Evolutionary conservation across 176 grass and related monocot genomes (phyloP), one percentile per base, ranked within the genome.

Genomic region (Rhipidocladum racemiflorum): DNA sequence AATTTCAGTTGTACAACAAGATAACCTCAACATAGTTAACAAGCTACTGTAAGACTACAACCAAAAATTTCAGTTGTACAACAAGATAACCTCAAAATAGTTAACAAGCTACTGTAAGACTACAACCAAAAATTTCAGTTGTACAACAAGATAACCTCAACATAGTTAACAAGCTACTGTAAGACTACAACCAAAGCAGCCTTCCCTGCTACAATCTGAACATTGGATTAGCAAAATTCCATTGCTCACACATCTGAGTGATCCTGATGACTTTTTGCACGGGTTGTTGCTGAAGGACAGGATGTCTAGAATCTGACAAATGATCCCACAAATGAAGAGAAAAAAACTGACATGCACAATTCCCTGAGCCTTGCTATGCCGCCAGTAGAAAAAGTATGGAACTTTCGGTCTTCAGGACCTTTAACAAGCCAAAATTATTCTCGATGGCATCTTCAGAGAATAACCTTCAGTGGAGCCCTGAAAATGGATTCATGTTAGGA

Each of bases 391-490:
- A 56, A 56, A 56, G 28, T 24, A 61, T n/a, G 7, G 27, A 60
- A 68, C 9, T 6, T 42, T 84, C 51, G 16, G 23, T 32, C 75
- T 62, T 43, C 28, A 48, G 71, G 56, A 53, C 10, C 55, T 78
- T 70, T 60, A 29, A 4, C n/a, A 78, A 39, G 13, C 34, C 12
- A 9, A 78, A 53, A 42, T 13, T 39, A 16, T 51, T 79, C 55
- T 72, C 72, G 16, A 79, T 62, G 30, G 1, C 55, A 78, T 70
- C 75, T 85, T 63, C 29, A 39, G 16, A 83, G 2, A 62, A 42
- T 74, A 38, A 20, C 70, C 61, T 75, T 56, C 46, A 80, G 21
- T 23, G 6, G 75, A 54, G 36, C 35, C 68, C 84, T 80, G 35
- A 72, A 65, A 80, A 79, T 65, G 27, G 45, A 21, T 54, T 40